Base-by-base conservation (phyloP, 345 rosid species). In the Hevea brasiliensis region DNA sequence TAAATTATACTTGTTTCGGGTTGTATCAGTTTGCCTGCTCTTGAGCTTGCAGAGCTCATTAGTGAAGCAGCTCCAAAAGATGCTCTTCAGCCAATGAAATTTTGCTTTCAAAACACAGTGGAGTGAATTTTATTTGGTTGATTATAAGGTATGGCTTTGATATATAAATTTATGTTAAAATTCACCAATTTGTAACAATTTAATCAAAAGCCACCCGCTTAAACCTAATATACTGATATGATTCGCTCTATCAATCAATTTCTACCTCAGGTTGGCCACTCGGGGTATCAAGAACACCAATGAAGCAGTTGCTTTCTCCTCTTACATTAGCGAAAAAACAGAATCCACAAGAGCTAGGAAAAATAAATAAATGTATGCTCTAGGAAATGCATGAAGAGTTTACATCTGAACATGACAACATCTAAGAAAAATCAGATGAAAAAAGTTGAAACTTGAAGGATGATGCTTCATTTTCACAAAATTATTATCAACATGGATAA, bases 401-500 rank as follows among this genome's bases (percentile, higher is more conserved):
- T 42, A 67, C 55, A 58, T 51, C 70, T 21, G 35, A 69, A 68
- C 18, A 40, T 41, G 23, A 60, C 58, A 50, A 44, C 8, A 61
- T 20, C 42, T n/a, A 26, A 8, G 47, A 50, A 20, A 32, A 24
- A 21, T 27, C 60, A 32, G 14, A 26, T 24, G 10, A 32, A 29
- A n/a, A 35, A 71, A 61, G 27, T 58, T 37, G 48, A 50, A 51
- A 32, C 53, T 29, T 45, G 63, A 59, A 72, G 27, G 69, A 80
- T 60, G 69, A 80, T 60, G 54, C 61, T 70, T 79, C 77, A 70
- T 60, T 72, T 23, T 37, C 77, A 78, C 67, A 62, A 75, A 65
- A 75, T 69, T 70, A 77, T 66, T 60, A 71, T 41, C 74, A 77
- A 55, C 73, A 77, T 41, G 32, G 65, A 44, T 62, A 65, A 55